Percentiles rank a stretch among this genome's conserved stretches.
These are phyloP conservation scores for Microsporum audouinii DNA, from an alignment of 2,329 filamentous ascomycete genomes.

Conservation along the genomic window DNA sequence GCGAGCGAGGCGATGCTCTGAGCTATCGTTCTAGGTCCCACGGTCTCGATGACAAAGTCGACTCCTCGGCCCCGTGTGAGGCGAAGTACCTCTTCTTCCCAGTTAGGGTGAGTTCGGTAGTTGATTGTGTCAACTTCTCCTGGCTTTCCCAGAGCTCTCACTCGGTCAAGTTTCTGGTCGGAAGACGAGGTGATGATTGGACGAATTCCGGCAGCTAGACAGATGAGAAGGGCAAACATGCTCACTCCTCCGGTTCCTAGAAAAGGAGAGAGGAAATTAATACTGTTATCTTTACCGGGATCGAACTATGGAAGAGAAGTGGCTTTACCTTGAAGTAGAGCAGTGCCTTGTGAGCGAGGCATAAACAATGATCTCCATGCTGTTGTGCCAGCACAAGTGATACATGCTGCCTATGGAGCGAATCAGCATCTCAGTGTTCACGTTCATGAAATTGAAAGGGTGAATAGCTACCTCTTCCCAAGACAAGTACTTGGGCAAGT, in stretches of 20 bases:
- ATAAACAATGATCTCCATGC: conserved; percentile 36
- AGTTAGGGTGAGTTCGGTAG: conserved; percentile 34
- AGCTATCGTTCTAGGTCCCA: conserved; percentile 32
- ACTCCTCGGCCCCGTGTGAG: conserved; percentile 38
- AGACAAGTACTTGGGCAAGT: conserved; percentile 28
- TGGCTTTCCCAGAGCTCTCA: conserved; percentile 24
- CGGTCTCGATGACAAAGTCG: conserved; percentile 43
- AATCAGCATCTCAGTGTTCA: background rate
- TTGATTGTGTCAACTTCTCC: conserved; percentile 23
- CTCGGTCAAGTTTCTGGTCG: conserved; percentile 39
- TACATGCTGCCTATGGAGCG: background rate
- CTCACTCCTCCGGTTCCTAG: conserved; percentile 43
- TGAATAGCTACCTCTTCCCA: conserved; percentile 28
- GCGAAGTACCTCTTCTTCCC: conserved; percentile 36
- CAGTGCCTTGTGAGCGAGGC: conserved; percentile 16
- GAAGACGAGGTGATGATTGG: conserved; percentile 41
- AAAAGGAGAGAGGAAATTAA: conserved; percentile 29
- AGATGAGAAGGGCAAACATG: conserved; percentile 14
- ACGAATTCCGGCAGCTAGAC: conserved; percentile 24
- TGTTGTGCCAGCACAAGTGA: conserved; percentile 19
- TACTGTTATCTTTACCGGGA: background rate
- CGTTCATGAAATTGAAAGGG: background rate
- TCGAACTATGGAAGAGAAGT: conserved; percentile 20
- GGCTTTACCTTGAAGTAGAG: background rate
- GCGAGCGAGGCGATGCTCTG: conserved; percentile 34